Conservation (phyloP, 1,284 basidiomycete genomes). For the Bondarzewia mesenterica region DNA sequence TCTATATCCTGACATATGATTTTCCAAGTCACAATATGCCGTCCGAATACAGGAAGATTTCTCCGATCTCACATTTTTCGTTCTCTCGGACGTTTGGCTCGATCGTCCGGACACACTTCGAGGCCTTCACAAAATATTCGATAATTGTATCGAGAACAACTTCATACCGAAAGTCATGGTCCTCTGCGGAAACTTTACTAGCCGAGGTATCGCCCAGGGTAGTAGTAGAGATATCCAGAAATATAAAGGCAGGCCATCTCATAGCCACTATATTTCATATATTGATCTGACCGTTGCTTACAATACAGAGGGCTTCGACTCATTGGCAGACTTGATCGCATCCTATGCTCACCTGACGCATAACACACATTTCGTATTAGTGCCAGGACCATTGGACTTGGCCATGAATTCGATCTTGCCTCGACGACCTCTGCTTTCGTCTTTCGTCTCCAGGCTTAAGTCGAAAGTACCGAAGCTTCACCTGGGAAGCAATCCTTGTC, state of each 20-base stretch:
- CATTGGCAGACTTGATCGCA: constrained; percentile 77
- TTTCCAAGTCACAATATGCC: constrained; percentile 47
- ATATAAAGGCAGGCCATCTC: constrained; percentile 63
- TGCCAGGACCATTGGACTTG: constrained; percentile 91
- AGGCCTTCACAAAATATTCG: constrained; percentile 80
- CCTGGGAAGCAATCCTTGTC: constrained; percentile 89
- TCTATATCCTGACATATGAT: background rate
- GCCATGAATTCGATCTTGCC: constrained; percentile 74
- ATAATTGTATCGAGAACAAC: constrained; percentile 85
- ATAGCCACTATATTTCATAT: background rate
- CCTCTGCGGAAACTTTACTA: constrained; percentile 93
- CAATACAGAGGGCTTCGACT: constrained; percentile 72
- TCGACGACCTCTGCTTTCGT: constrained; percentile 69
- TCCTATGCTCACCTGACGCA: constrained; percentile 73
- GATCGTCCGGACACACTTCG: constrained; percentile 80
- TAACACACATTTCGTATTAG: constrained; percentile 84
- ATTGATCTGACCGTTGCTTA: background rate
- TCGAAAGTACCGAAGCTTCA: constrained; percentile 70
- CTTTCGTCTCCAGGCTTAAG: constrained; percentile 63
- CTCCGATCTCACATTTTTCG: constrained; percentile 81
- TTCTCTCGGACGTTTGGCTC: constrained; percentile 93
- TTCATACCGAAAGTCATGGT: constrained; percentile 85
- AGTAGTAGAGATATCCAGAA: constrained; percentile 70
- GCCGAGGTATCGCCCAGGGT: constrained; percentile 70
- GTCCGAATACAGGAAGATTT: constrained; percentile 58